Conservation (phyloP, 257 asterid species). For the Penstemon barbatus region DNA sequence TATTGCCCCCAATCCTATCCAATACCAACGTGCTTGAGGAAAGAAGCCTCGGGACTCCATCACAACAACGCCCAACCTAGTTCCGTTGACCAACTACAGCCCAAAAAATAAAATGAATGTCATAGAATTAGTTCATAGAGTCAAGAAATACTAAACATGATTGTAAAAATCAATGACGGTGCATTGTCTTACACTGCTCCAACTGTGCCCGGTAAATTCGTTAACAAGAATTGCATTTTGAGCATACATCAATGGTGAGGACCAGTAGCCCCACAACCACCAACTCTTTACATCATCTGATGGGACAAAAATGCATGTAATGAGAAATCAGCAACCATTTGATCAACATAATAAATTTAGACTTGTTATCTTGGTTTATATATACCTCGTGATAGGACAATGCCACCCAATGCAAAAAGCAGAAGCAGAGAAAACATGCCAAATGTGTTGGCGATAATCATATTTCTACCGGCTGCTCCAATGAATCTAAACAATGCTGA, state of each 20-base stretch:
- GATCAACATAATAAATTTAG: neutral
- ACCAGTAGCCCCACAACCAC: constrained; percentile 87
- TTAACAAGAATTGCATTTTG: constrained; percentile 65
- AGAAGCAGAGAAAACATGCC: constrained; percentile 58
- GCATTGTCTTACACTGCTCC: constrained; percentile 53
- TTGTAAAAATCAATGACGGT: neutral
- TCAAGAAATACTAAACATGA: neutral
- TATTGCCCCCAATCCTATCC: constrained; percentile 60
- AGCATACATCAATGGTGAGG: constrained; percentile 71
- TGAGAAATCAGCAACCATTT: neutral
- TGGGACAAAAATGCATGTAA: constrained; percentile 18
- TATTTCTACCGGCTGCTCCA: constrained; percentile 63
- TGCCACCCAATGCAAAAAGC: constrained; percentile 66
- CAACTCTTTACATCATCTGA: constrained; percentile 60
- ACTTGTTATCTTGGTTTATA: neutral
- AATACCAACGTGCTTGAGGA: constrained; percentile 62
- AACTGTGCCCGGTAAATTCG: constrained; percentile 60
- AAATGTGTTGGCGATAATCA: constrained; percentile 60
- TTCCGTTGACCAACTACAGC: constrained; percentile 44
- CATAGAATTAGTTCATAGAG: neutral
- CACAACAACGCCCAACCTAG: constrained; percentile 43
- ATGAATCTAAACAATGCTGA: constrained; percentile 55
- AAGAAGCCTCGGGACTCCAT: constrained; percentile 47
- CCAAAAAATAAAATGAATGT: neutral
- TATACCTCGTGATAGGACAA: constrained; percentile 64